These are phyloP conservation scores for Adansonia grandidieri DNA, from an alignment of 441 rosid species.

Conservation along the genomic window DNA sequence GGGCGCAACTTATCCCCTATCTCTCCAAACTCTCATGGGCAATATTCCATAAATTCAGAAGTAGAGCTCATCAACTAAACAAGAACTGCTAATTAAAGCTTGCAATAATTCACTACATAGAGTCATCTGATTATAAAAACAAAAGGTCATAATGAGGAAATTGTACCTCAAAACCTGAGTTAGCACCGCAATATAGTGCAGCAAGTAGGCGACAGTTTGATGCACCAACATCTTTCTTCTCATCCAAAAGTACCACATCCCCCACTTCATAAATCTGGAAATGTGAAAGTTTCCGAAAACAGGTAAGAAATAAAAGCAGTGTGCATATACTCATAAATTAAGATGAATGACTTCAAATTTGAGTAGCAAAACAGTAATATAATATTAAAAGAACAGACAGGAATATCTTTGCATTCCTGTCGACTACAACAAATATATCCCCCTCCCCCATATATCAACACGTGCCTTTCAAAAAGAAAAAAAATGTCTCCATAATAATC, in stretches of 20 bases:
- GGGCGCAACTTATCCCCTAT: not conserved
- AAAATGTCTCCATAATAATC: not conserved
- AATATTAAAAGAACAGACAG: constrained; percentile 1
- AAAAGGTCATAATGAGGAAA: constrained; percentile 10
- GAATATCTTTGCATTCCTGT: not conserved
- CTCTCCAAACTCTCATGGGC: constrained; percentile 1
- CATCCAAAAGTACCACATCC: constrained; percentile 67
- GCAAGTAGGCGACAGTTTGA: constrained; percentile 67
- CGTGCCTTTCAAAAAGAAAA: not conserved
- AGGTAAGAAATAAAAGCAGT: not conserved
- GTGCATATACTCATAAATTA: not conserved
- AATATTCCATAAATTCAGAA: not conserved
- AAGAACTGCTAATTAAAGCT: constrained; percentile 2
- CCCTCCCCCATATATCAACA: not conserved
- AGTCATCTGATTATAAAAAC: constrained; percentile 2
- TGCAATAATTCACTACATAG: not conserved
- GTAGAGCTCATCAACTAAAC: not conserved
- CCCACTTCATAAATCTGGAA: constrained; percentile 86
- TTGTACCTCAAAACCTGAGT: constrained; percentile 97
- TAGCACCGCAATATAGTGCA: constrained; percentile 87
- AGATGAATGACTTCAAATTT: not conserved
- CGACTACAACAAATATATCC: not conserved
- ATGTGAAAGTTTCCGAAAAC: not conserved
- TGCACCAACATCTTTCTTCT: constrained; percentile 80
- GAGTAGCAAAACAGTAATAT: not conserved